These are phyloP conservation scores for Entomortierella beljakovae DNA, from an alignment of 192 early-diverging fungal species.

Conservation along the genomic window DNA sequence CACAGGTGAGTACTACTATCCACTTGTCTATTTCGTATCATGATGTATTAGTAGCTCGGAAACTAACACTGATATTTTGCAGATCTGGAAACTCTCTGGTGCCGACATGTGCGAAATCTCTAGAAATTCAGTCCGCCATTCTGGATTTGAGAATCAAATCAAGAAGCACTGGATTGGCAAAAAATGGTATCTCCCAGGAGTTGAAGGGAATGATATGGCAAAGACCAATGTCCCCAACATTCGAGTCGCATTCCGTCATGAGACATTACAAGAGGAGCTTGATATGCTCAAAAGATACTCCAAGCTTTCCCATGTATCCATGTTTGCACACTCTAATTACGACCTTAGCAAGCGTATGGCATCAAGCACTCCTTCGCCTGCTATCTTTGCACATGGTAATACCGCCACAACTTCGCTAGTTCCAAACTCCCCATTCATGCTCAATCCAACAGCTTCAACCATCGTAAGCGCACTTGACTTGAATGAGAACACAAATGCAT, in stretches of 20 bases:
- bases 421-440: slow-evolving; percentile 37
- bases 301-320: slow-evolving; percentile 34
- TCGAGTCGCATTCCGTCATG: slow-evolving; percentile 85
- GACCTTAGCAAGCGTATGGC: slow-evolving; percentile 53
- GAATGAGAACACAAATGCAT: slow-evolving; percentile 15
- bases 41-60: no score
- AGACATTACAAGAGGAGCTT: slow-evolving; percentile 89
- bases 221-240: slow-evolving; percentile 96
- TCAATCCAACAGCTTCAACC: slow-evolving; percentile 19
- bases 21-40: background rate
- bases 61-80: no score
- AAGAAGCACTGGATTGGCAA: slow-evolving; percentile 96
- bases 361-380: slow-evolving; percentile 35
- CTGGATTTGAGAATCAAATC: slow-evolving; percentile 91
- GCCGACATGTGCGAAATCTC: slow-evolving; percentile 98
- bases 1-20: slow-evolving; percentile 69
- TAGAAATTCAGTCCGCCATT: slow-evolving; percentile 90
- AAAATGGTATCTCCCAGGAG: slow-evolving; percentile 81
- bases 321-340: slow-evolving; percentile 26
- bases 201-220: slow-evolving; percentile 87
- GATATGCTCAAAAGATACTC: slow-evolving; percentile 62
- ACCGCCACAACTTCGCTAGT: background rate
- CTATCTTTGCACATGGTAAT: slow-evolving; percentile 14
- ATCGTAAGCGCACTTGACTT: background rate
- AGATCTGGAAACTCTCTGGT: slow-evolving; percentile 95